These are phyloP conservation scores for Aureobasidium sp. DNA, from an alignment of 2,329 filamentous ascomycete species.

Conservation along the genomic window DNA sequence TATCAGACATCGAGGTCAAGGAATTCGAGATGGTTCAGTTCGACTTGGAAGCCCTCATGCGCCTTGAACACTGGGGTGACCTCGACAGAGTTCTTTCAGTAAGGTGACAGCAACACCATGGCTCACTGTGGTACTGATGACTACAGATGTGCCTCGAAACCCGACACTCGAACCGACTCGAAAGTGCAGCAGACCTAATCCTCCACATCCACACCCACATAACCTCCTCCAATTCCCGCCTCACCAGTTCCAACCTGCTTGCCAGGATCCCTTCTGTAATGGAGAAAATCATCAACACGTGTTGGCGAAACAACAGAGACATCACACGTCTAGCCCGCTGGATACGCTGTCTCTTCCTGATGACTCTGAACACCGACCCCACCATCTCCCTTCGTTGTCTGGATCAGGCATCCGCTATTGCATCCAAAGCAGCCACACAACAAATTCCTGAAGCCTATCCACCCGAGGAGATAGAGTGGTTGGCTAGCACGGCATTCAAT, in stretches of 20 bases:
- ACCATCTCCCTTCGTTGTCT: slow-evolving; percentile 43
- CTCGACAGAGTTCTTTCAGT: slow-evolving; percentile 51
- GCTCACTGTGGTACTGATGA: too few species aligned
- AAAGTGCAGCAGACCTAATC: slow-evolving; percentile 39
- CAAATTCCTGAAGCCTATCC: slow-evolving; percentile 43
- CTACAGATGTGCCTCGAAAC: slow-evolving; percentile 4
- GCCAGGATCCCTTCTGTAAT: slow-evolving; percentile 32
- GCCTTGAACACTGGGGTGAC: slow-evolving; percentile 58
- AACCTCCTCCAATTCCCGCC: slow-evolving; percentile 17
- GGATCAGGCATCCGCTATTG: slow-evolving; percentile 51
- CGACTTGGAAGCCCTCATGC: slow-evolving; percentile 67
- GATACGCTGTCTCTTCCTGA: slow-evolving; percentile 41
- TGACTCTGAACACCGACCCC: slow-evolving; percentile 32
- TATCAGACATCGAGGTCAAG: slow-evolving; percentile 46
- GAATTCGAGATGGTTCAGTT: slow-evolving; percentile 60
- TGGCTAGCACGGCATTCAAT: slow-evolving; percentile 62
- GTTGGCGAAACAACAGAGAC: slow-evolving; percentile 47
- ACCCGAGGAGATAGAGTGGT: slow-evolving; percentile 62
- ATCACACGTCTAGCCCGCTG: slow-evolving; percentile 60
- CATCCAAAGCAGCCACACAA: slow-evolving; percentile 28
- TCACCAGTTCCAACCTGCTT: slow-evolving; percentile 21
- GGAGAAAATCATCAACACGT: slow-evolving; percentile 60
- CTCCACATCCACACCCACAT: slow-evolving; percentile 34
- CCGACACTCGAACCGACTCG: slow-evolving; percentile 30
- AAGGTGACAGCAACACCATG: too few species aligned